Conservation (phyloP, 2,329 filamentous ascomycete species). For the Hypoxylon sp. region DNA sequence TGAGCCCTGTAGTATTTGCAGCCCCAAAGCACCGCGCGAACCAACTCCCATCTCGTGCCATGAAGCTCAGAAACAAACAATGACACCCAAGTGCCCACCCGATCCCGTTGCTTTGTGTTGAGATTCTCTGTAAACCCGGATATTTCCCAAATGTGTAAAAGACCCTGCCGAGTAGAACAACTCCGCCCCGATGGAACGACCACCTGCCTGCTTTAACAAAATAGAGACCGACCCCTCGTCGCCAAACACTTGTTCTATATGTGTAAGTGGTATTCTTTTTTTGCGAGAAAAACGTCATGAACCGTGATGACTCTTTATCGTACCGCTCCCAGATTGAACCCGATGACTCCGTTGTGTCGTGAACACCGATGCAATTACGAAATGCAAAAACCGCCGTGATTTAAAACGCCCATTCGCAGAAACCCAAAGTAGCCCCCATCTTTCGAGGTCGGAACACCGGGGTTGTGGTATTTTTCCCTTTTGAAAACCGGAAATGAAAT, state of each 20-base stretch:
- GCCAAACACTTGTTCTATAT: conserved; percentile 67
- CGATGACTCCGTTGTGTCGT: conserved; percentile 61
- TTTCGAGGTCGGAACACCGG: conserved; percentile 58
- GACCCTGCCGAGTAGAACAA: conserved; percentile 47
- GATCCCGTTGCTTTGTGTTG: conserved; percentile 52
- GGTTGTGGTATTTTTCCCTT: conserved; percentile 49
- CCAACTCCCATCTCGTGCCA: conserved; percentile 58
- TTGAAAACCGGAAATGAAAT: conserved; percentile 55
- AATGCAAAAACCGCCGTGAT: conserved; percentile 62
- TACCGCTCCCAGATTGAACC: conserved; percentile 60
- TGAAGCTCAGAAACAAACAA: conserved; percentile 52
- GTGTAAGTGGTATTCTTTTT: conserved; percentile 64
- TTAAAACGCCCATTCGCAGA: conserved; percentile 63
- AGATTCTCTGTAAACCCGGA: conserved; percentile 55
- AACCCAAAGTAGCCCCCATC: conserved; percentile 59
- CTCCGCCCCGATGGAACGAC: conserved; percentile 46
- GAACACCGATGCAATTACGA: conserved; percentile 67
- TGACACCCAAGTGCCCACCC: conserved; percentile 51
- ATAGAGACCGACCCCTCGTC: conserved; percentile 58
- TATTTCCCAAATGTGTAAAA: conserved; percentile 51
- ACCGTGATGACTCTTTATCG: conserved; percentile 65
- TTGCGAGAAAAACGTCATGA: conserved; percentile 66
- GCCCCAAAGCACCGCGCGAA: conserved; percentile 51
- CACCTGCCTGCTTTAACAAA: conserved; percentile 56
- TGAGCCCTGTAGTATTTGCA: conserved; percentile 57